Base-by-base conservation (phyloP, 495 filamentous ascomycete species). In the Penicilliopsis zonata region DNA sequence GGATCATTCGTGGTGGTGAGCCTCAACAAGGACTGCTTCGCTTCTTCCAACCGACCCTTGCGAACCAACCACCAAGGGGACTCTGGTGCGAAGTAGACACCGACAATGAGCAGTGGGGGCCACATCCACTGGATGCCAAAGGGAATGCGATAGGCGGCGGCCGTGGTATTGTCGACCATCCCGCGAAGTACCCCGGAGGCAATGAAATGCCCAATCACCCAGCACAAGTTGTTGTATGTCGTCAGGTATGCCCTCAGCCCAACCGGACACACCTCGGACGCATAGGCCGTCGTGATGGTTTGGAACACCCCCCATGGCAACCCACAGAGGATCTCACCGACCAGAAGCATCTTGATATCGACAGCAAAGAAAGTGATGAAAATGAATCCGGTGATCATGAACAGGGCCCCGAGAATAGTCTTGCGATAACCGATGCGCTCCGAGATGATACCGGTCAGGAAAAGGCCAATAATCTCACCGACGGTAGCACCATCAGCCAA, bases 301-400 rank as follows among this genome's bases (percentile, higher is more conserved):
- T 82, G 78, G 52, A 82, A 82, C 16, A 82, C 68, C 35, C 79
- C 80, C 78, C 78, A 83, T 21, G 76, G 73, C 34, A 84, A 74
- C 38, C 80, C 79, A 31, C 69, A 74, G 2, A 85, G 58, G 32
- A 83, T 76, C 49, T 82, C 77, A 2, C 69, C 78, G 13, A 72
- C 67, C 24, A 80, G 61, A 7, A 83, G 62, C 22, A 69, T 65
- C 15, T 70, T 53, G 1, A 82, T 59, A 41, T 61, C 70, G 23
- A 70, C 61, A 1, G 77, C 78, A 18, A 76, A 80, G 57, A 82
- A 81, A 46, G 78, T 71, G 39, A 84, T 63, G 18, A 74, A 63
- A n/a, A 72, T 77, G 46, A 80, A 74, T 9, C 51, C 67, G n/a
- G 57, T 64, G 2, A 82, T 55, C 5, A 70, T 41, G 3, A 57